A percentile compares a stretch with the other conserved stretches of the same genome.
These are phyloP conservation scores for Stenocarpella maydis DNA, from an alignment of 2,329 filamentous ascomycete species.

Conservation along the genomic window DNA sequence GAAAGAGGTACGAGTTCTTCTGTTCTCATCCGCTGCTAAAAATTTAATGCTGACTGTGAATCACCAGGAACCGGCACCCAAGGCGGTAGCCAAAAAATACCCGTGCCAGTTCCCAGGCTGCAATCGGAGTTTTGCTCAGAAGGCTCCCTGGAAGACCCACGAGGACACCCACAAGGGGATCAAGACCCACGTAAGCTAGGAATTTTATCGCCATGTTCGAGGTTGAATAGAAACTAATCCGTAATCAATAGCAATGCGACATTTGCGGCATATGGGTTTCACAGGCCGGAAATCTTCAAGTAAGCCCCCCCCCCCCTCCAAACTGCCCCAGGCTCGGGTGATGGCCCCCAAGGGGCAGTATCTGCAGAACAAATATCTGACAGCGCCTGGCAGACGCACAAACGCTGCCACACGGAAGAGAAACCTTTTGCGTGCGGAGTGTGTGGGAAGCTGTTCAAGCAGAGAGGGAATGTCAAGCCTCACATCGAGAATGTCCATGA, in stretches of 20 bases:
- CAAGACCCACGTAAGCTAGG: conserved; percentile 81
- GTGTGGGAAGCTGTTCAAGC: conserved; percentile 84
- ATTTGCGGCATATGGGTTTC: conserved; percentile 83
- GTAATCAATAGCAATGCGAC: conserved; percentile 37
- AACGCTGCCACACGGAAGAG: conserved; percentile 86
- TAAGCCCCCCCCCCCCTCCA: conserved; percentile 54
- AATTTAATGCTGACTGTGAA: not conserved
- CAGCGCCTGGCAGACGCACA: conserved; percentile 71
- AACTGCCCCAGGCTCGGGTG: not conserved
- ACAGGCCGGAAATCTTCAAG: conserved; percentile 89
- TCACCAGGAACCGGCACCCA: conserved; percentile 35
- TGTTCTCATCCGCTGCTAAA: not conserved
- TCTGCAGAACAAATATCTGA: not conserved
- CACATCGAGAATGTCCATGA: conserved; percentile 81
- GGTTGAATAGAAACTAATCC: not conserved
- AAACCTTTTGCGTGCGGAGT: conserved; percentile 81
- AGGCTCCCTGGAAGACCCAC: conserved; percentile 93
- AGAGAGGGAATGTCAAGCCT: conserved; percentile 84
- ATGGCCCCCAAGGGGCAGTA: not conserved
- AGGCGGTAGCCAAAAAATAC: conserved; percentile 68
- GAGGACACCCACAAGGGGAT: conserved; percentile 86
- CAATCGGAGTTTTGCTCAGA: conserved; percentile 85
- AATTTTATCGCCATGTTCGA: not conserved
- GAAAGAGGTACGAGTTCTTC: conserved; percentile 20
- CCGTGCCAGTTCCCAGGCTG: conserved; percentile 78